Conservation (phyloP, 352 stramenopile species). For the Phytophthora fragariaefolia region DNA sequence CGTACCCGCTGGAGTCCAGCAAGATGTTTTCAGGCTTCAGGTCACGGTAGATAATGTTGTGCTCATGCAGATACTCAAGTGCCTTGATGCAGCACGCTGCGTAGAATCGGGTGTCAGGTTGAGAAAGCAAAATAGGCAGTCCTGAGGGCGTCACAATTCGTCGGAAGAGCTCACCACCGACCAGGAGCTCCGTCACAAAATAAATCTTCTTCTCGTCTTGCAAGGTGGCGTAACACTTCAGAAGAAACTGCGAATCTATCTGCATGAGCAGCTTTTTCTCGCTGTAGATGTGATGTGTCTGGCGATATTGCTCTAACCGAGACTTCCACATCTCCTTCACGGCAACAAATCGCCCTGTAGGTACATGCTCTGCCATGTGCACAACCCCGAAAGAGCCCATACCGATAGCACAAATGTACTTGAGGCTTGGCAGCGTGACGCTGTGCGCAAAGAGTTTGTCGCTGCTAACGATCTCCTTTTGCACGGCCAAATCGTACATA, state of each 20-base stretch:
- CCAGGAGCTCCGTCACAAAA: slow-evolving; percentile 96
- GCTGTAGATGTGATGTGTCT: slow-evolving; percentile 95
- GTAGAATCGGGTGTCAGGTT: slow-evolving; percentile 66
- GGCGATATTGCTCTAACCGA: slow-evolving; percentile 48
- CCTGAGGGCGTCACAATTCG: slow-evolving; percentile 51
- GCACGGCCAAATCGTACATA: slow-evolving; percentile 39
- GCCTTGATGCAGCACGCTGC: slow-evolving; percentile 67
- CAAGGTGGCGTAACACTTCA: slow-evolving; percentile 93
- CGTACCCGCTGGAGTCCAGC: slow-evolving; percentile 65
- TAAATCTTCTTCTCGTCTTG: slow-evolving; percentile 95
- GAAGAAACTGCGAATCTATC: slow-evolving; percentile 95
- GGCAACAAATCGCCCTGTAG: slow-evolving; percentile 51
- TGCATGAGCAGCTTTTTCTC: slow-evolving; percentile 95
- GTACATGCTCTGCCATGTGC: slow-evolving; percentile 92
- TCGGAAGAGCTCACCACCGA: slow-evolving; percentile 84
- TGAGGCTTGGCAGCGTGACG: slow-evolving; percentile 64
- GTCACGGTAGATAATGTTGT: slow-evolving; percentile 79
- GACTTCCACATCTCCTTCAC: slow-evolving; percentile 61
- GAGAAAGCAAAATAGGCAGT: slow-evolving; percentile 68
- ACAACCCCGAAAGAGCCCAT: slow-evolving; percentile 96
- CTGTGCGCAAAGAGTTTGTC: slow-evolving; percentile 58
- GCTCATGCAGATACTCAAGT: slow-evolving; percentile 71
- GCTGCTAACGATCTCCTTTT: slow-evolving; percentile 41
- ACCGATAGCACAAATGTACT: slow-evolving; percentile 69
- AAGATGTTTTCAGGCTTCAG: slow-evolving; percentile 86